phyloP scores from a whole-genome alignment of 495 filamentous ascomycete genomes.

The Parathielavia appendiculata region DNA sequence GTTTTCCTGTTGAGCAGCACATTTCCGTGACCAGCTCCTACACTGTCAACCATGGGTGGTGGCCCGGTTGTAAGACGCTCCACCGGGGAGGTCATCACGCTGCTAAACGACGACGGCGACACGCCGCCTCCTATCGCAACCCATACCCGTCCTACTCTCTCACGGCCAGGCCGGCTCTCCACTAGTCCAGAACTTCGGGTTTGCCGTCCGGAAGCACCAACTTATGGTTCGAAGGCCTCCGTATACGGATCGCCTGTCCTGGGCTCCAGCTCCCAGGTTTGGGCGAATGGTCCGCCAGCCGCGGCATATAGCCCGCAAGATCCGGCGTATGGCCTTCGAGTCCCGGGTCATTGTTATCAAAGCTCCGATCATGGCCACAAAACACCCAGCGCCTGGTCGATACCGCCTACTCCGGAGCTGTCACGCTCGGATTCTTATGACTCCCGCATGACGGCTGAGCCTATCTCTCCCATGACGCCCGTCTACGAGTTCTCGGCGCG shows the following conservation, averaged over 20 bases:
- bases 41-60: too few species aligned
- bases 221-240: neutral
- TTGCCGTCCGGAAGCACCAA: too few species aligned
- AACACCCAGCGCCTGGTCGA: constrained; percentile 33
- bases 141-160: neutral
- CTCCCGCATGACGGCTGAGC: constrained; percentile 47
- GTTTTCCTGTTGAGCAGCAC: neutral
- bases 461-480: constrained; percentile 47
- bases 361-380: neutral
- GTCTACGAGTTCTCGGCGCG: constrained; percentile 31
- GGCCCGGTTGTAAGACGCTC: neutral
- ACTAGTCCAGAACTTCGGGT: too few species aligned
- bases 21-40: too few species aligned
- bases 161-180: too few species aligned
- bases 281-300: too few species aligned
- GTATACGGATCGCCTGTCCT: neutral
- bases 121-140: neutral
- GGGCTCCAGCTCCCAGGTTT: too few species aligned
- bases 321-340: too few species aligned
- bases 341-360: too few species aligned
- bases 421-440: constrained; percentile 51
- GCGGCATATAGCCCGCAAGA: too few species aligned
- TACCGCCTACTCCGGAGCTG: constrained; percentile 45
- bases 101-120: constrained; percentile 8
- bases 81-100: neutral